Percentiles rank a stretch among this genome's conserved stretches.
These are phyloP conservation scores for Citrus mangshanensis DNA, from an alignment of 345 rosid species.

Conservation along the genomic window DNA sequence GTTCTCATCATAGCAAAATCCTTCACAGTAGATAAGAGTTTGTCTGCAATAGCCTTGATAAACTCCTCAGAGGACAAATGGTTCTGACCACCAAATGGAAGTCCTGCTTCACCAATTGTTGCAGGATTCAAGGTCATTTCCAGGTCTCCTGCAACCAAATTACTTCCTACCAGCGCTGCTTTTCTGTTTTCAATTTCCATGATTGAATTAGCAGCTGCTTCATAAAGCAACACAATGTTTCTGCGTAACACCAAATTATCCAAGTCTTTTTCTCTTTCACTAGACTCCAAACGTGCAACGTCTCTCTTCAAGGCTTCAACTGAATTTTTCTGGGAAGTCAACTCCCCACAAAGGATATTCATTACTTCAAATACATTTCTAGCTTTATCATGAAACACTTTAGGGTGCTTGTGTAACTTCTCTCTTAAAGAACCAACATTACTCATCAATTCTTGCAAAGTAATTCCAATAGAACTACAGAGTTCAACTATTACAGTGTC, in stretches of 20 bases:
- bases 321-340: slow-evolving; percentile 34
- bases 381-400: slow-evolving; percentile 49
- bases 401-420: slow-evolving; percentile 45
- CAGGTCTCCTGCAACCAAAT: slow-evolving; percentile 16
- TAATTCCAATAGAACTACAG: slow-evolving; percentile 40
- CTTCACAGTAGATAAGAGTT: slow-evolving; percentile 46
- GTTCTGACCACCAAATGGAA: slow-evolving; percentile 22
- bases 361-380: slow-evolving; percentile 38
- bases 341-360: slow-evolving; percentile 34
- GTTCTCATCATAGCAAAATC: slow-evolving; percentile 44
- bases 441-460: slow-evolving; percentile 48
- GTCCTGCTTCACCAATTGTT: slow-evolving; percentile 17
- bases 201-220: slow-evolving; percentile 57
- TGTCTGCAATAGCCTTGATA: slow-evolving; percentile 50
- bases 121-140: slow-evolving; percentile 31
- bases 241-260: slow-evolving; percentile 48
- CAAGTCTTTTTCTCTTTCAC: slow-evolving; percentile 45
- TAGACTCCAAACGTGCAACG: slow-evolving; percentile 33
- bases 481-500: slow-evolving; percentile 36
- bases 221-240: slow-evolving; percentile 57
- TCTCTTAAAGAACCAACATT: slow-evolving; percentile 45
- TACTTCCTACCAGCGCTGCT: slow-evolving; percentile 40
- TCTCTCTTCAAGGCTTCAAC: slow-evolving; percentile 46
- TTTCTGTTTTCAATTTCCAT: slow-evolving; percentile 63
- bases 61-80: slow-evolving; percentile 49